These are phyloP conservation scores for Entoloma clypeatum DNA, from an alignment of 1,284 basidiomycete species.

Conservation along the genomic window DNA sequence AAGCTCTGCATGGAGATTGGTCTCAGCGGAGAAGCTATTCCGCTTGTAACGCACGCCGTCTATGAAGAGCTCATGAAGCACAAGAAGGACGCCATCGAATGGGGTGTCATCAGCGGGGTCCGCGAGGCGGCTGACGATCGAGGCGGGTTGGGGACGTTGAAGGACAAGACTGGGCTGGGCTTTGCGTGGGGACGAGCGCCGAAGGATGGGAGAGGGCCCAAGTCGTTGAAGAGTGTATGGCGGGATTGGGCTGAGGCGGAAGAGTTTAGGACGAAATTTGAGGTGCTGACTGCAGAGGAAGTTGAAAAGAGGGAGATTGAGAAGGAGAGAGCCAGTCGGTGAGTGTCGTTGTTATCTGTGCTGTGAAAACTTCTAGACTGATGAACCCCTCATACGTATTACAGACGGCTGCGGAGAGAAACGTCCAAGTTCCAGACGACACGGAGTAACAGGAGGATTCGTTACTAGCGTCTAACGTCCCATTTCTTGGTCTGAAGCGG, in stretches of 20 bases:
- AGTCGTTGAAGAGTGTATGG: slow-evolving; percentile 87
- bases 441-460: too few relatives aligned
- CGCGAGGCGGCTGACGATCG: slow-evolving; percentile 39
- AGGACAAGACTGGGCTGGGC: slow-evolving; percentile 76
- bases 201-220: slow-evolving; percentile 73
- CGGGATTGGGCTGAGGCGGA: slow-evolving; percentile 92
- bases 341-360: too few relatives aligned
- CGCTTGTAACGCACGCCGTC: slow-evolving; percentile 88
- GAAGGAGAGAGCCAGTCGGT: slow-evolving; percentile 71
- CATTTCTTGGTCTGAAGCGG: too few relatives aligned
- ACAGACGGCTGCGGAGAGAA: too few relatives aligned
- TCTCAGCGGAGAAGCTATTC: slow-evolving; percentile 81
- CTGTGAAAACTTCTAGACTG: too few relatives aligned
- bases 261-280: slow-evolving; percentile 88
- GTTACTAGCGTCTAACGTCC: too few relatives aligned
- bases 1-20: slow-evolving; percentile 86
- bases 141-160: slow-evolving; percentile 51
- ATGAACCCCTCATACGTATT: too few relatives aligned
- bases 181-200: slow-evolving; percentile 67
- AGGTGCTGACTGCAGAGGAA: slow-evolving; percentile 86
- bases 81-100: slow-evolving; percentile 91
- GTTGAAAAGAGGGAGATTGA: slow-evolving; percentile 84
- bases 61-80: slow-evolving; percentile 95
- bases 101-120: slow-evolving; percentile 77
- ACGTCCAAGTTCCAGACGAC: too few relatives aligned